Percentiles rank a stretch among this genome's conserved stretches.
Conservation (phyloP, 179 eudicot species). For the Sideroxylon spinosum region DNA sequence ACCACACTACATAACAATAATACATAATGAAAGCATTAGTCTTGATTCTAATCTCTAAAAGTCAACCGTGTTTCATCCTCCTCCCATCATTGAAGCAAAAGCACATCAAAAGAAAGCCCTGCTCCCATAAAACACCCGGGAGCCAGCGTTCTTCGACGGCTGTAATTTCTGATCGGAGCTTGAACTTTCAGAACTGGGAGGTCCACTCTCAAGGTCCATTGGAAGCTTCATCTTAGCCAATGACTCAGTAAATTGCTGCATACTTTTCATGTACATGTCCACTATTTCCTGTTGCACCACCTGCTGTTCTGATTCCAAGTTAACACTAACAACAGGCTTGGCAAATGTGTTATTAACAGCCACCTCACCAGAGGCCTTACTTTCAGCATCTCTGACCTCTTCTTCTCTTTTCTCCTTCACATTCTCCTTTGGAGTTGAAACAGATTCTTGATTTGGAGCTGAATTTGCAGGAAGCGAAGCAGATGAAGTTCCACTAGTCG, state of each 20-base stretch:
- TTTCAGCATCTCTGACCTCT: constrained; percentile 36
- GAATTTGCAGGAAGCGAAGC: constrained; percentile 20
- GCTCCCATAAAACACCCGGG: constrained; percentile 88
- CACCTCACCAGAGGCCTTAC: constrained; percentile 33
- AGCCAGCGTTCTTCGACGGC: constrained; percentile 56
- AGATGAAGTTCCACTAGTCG: constrained; percentile 53
- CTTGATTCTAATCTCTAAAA: constrained; percentile 39
- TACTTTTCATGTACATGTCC: constrained; percentile 95
- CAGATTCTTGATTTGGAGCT: constrained; percentile 43
- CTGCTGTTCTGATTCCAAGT: constrained; percentile 57
- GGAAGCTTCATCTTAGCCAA: constrained; percentile 95
- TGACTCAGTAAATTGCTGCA: constrained; percentile 91
- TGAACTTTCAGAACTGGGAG: constrained; percentile 59
- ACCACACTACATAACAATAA: constrained; percentile 27
- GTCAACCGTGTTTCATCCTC: constrained; percentile 33
- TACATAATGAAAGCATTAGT: constrained; percentile 28
- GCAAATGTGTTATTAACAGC: constrained; percentile 24
- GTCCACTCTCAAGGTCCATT: constrained; percentile 52
- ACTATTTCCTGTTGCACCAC: constrained; percentile 88
- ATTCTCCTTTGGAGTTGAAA: constrained; percentile 43
- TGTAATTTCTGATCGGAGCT: constrained; percentile 52
- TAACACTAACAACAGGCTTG: constrained; percentile 48
- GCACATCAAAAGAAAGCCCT: constrained; percentile 91
- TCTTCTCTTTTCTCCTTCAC: constrained; percentile 27
- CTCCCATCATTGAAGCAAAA: constrained; percentile 18